Evolutionary conservation across 805 yeast species (phyloP), one percentile per base, ranked within the genome.

Genomic region (Spathaspora passalidarum): DNA sequence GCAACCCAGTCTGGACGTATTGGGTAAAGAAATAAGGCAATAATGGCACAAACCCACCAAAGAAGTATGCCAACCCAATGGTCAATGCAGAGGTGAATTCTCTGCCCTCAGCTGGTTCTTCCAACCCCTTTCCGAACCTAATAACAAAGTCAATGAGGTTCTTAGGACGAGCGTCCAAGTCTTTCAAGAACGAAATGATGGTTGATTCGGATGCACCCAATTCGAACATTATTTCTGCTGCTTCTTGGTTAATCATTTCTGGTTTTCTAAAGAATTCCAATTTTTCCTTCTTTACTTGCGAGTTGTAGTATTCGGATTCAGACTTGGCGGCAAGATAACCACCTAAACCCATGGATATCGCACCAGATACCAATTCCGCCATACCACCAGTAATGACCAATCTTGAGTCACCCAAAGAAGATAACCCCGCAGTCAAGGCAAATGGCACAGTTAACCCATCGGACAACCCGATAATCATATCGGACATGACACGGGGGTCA

Each of bases 401-500:
- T 63, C 80, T 86, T 14, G 96, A 73, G 63, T 88, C 87, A 44
- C 99, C 99, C 44, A 92, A 76, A 1, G 95, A 84, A 1, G 96
- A 86, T 46, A 92, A 76, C 41, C 98, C 99, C 0, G 99, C 98
- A 1, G 98, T 94, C 55, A 94, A 77, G 1, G 99, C 99, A 75
- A 92, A 92, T n/a, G 99, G 99, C 35, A 92, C 99, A 0, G 98
- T 92, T 53, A 92, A 77, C 4, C 99, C 99, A 63, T 92, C 99
- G 29, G 94, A 84, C 42, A 92, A 78, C 4, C 99, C 99, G 60
- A 92, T 92, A 54, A 92, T 89, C 46, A 88, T 76, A 64, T 92
- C 98, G 39, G 94, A 84, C 85, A 92, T 88, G 20, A 91, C 91
- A 63, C 99, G 81, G 8, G 99, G 99, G 61, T 86, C 94, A 43